Evolutionary conservation across 1,139 yeast genomes (phyloP).

Genomic region (Debaryomycetaceae sp.): DNA sequence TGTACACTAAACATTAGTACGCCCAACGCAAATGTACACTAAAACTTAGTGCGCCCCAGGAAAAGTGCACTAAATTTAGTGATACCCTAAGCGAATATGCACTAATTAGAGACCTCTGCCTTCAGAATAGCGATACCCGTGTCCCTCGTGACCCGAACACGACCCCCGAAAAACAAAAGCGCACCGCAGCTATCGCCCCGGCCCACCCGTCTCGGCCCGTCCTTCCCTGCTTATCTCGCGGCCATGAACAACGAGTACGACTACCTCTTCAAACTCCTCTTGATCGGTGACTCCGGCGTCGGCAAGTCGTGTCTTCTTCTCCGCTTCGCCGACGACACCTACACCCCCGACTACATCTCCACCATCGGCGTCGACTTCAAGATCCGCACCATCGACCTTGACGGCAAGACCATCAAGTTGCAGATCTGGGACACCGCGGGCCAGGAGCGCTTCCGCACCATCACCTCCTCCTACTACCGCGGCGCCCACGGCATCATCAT

Average conservation of each 20-base stretch:
- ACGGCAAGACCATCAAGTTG: slow-evolving; percentile 92
- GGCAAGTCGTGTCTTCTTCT: slow-evolving; percentile 92
- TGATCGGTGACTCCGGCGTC: slow-evolving; percentile 97
- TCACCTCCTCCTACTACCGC: slow-evolving; percentile 94
- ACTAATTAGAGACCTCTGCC: no score
- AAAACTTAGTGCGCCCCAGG: no score
- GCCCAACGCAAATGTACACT: no score
- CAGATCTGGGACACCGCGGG: slow-evolving; percentile 99
- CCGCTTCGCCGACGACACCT: slow-evolving; percentile 95
- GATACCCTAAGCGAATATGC: no score
- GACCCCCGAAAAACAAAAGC: no score
- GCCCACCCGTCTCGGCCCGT: no score
- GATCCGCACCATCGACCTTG: slow-evolving; percentile 92
- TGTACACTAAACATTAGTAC: no score
- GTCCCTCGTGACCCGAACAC: no score
- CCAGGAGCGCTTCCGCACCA: slow-evolving; percentile 95
- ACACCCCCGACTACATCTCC: slow-evolving; percentile 93
- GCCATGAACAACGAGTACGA: slow-evolving; percentile 86
- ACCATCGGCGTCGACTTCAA: slow-evolving; percentile 98
- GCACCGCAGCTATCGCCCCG: no score
- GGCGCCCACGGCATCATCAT: slow-evolving; percentile 98
- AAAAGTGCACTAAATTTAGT: no score
- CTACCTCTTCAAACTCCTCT: slow-evolving; percentile 82
- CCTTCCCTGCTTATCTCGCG: background rate
- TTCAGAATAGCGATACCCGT: no score